Evolutionary conservation across 208 protist genomes (phyloP).

Genomic region (Trypanosoma avium): DNA sequence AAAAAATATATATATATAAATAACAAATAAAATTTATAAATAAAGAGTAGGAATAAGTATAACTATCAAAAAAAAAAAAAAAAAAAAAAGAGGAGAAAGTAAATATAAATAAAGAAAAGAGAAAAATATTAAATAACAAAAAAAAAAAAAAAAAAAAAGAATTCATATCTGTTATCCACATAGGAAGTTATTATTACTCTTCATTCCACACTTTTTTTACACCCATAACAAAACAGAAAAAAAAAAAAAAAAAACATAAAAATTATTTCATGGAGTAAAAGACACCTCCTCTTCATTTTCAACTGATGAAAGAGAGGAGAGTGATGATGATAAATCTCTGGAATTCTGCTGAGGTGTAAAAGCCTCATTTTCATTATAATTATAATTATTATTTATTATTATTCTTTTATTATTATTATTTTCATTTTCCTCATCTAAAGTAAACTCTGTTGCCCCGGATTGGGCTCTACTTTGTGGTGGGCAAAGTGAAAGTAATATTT

Average conservation of each 20-base stretch:
- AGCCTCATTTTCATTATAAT: neutral
- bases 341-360: neutral
- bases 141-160: neutral
- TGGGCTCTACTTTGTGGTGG: neutral
- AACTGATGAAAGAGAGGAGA: slow-evolving; percentile 15
- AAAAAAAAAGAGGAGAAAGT: slow-evolving; percentile 14
- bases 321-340: slow-evolving; percentile 3
- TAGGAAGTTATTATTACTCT: too few species aligned
- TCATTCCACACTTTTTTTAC: too few species aligned
- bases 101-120: neutral
- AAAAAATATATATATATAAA: neutral
- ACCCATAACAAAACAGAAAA: too few species aligned
- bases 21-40: slow-evolving; percentile 1
- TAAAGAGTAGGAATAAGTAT: slow-evolving; percentile 17
- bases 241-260: too few species aligned
- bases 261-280: neutral
- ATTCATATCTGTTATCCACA: neutral
- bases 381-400: too few species aligned
- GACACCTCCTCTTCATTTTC: slow-evolving; percentile 6
- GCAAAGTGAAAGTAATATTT: slow-evolving; percentile 40
- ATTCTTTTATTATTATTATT: too few species aligned
- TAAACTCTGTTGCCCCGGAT: neutral
- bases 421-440: too few species aligned
- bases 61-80: slow-evolving; percentile 5
- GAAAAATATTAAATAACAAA: neutral